Base-by-base conservation (phyloP, 2,329 filamentous ascomycete genomes). In the Periconia sp. region DNA sequence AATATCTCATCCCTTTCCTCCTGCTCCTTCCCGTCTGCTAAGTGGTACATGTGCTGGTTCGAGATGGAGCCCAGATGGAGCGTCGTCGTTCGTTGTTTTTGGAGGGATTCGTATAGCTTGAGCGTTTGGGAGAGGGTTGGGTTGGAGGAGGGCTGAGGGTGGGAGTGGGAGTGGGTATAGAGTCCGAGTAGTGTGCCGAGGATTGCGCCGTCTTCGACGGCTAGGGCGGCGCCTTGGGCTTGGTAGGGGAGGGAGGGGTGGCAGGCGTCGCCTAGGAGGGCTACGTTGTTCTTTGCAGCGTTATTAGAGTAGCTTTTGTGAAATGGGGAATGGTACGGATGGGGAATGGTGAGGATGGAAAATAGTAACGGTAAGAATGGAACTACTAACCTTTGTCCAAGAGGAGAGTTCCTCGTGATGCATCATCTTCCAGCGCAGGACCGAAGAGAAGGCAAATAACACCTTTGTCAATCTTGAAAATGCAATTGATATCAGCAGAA, bases 141-240 rank as follows among this genome's bases (percentile, higher is more conserved):
- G 16, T n/a, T n/a, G n/a, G n/a, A n/a, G 13, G 26, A 31, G 11
- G 13, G 26, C 5, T n/a, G 13, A n/a, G 45, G 37, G 16, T 18
- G 4, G 13, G 40, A 40, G 8, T 16, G 6, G 10, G 38, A 21
- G 9, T 31, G 3, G 19, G 46, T 41, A 15, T 46, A 43, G 5
- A 37, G 37, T 1, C 34, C 38, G 2, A 54, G 38, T 10, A 50
- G 34, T 3, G 19, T 41, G 17, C 21, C 48, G 22, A 52, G n/a
- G 10, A 52, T 39, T 7, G 83, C 82, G 0, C 83, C 84, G 40
- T 87, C 85, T 57, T 88, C 85, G 1, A 87, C 70, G 0, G 81
- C 79, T 1, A 78, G 82, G 57, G 86, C 86, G 11, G 84, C 85
- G 0, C 85, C 52, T 45, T 56, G 52, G 8, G 52, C 49, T 35